A percentile compares a stretch with the other conserved stretches of the same genome.
phyloP scores from a whole-genome alignment of 495 filamentous ascomycete species.

The Aspergillus kassunensis region DNA sequence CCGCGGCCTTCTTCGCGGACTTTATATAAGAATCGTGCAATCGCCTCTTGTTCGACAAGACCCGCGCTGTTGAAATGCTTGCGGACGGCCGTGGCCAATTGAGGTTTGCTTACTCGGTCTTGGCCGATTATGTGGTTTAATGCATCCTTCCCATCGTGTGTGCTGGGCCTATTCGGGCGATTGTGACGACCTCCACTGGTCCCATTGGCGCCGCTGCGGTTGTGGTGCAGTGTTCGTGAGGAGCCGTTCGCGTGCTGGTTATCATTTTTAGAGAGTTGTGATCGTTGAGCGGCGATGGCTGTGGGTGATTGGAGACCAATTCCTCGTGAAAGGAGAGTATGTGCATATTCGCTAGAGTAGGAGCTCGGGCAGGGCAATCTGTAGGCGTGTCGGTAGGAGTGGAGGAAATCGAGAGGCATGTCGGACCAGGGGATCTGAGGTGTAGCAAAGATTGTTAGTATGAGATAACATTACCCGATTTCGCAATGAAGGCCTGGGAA shows the following conservation, averaged over 20 bases:
- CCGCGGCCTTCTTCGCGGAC: slow-evolving; percentile 52
- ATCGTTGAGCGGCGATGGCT: slow-evolving; percentile 39
- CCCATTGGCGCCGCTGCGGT: slow-evolving; percentile 13
- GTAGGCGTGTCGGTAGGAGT: slow-evolving; percentile 77
- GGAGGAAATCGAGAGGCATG: slow-evolving; percentile 66
- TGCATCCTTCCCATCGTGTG: slow-evolving; percentile 20
- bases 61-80: slow-evolving; percentile 88
- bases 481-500: too few species aligned
- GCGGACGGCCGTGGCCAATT: slow-evolving; percentile 74
- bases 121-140: slow-evolving; percentile 38
- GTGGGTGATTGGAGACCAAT: slow-evolving; percentile 58
- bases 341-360: slow-evolving; percentile 67
- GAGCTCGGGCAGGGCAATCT: slow-evolving; percentile 64
- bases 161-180: slow-evolving; percentile 3
- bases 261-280: slow-evolving; percentile 21
- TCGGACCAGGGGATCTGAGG: slow-evolving; percentile 71
- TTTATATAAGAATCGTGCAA: slow-evolving; percentile 84
- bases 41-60: slow-evolving; percentile 81
- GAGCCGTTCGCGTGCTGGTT: slow-evolving; percentile 11
- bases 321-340: slow-evolving; percentile 65
- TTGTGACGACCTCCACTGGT: slow-evolving; percentile 9
- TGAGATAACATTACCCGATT: neutral
- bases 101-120: slow-evolving; percentile 67
- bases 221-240: slow-evolving; percentile 12
- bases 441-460: slow-evolving; percentile 9